Percentiles rank a stretch among this genome's conserved stretches.
Conservation (phyloP, 106 monocot genomes). For the Alisma plantagoaquatica region DNA sequence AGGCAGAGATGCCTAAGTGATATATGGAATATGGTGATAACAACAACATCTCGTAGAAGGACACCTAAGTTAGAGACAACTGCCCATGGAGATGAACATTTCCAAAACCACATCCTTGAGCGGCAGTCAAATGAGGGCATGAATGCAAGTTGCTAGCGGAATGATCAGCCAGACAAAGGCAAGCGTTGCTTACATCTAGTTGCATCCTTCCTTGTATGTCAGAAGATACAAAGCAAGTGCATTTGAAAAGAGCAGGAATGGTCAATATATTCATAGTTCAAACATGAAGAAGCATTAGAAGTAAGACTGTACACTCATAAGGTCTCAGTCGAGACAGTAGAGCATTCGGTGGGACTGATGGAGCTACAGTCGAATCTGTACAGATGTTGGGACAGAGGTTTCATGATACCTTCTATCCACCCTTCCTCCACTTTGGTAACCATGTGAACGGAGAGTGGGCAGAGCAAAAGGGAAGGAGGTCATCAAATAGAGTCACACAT, state of each 20-base stretch:
- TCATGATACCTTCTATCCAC: conserved; percentile 22
- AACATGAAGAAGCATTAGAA: conserved; percentile 8
- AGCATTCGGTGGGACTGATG: conserved; percentile 10
- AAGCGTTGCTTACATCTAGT: background rate
- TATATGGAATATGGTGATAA: conserved; percentile 8
- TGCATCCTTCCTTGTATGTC: background rate
- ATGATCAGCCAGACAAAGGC: background rate
- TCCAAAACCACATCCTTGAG: background rate
- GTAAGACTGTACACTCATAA: conserved; percentile 8
- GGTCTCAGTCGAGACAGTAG: conserved; percentile 1
- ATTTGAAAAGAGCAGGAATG: conserved; percentile 1
- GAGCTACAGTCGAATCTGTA: conserved; percentile 6
- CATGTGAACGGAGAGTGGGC: conserved; percentile 23
- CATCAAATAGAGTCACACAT: conserved; percentile 11
- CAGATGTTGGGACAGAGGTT: conserved; percentile 16
- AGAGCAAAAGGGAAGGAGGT: conserved; percentile 24
- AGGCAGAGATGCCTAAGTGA: conserved; percentile 10
- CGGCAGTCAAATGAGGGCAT: background rate
- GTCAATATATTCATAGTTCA: too few species aligned
- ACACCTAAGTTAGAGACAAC: conserved; percentile 1
- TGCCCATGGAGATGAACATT: background rate
- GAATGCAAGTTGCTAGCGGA: background rate
- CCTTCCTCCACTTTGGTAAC: conserved; percentile 19
- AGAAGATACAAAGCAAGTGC: conserved; percentile 6
- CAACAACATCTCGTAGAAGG: conserved; percentile 2